These are phyloP conservation scores for Vaccinium myrtillus DNA, from an alignment of 148 eudicot genomes.

Conservation along the genomic window DNA sequence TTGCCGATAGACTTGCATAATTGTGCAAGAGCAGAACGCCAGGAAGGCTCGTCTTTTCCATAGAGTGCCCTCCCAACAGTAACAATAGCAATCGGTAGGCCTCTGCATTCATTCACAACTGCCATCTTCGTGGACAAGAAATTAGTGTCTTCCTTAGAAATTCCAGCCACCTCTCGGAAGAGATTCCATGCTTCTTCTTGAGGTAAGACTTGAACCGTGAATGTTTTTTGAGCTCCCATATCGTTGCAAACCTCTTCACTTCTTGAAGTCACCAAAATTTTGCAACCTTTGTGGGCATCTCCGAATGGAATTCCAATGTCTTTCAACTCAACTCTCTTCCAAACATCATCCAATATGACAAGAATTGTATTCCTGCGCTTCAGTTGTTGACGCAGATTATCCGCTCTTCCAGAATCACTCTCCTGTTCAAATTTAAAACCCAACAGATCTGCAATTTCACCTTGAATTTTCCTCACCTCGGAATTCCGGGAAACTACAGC, in stretches of 20 bases:
- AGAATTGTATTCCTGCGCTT: constrained; percentile 24
- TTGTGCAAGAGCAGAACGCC: constrained; percentile 15
- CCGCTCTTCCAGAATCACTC: constrained; percentile 25
- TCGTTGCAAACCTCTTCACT: constrained; percentile 30
- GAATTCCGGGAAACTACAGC: constrained; percentile 42
- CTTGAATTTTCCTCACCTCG: constrained; percentile 33
- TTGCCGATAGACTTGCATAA: background rate
- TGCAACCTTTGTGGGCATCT: constrained; percentile 27
- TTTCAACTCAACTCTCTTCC: constrained; percentile 38
- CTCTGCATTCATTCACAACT: constrained; percentile 16
- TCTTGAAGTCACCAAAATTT: constrained; percentile 33
- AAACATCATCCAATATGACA: constrained; percentile 44
- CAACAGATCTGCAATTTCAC: constrained; percentile 38
- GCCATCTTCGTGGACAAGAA: background rate
- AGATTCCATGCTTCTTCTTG: constrained; percentile 23
- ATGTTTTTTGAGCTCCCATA: constrained; percentile 25
- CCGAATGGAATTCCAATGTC: constrained; percentile 29
- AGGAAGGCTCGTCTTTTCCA: background rate
- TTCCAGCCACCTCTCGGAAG: constrained; percentile 34
- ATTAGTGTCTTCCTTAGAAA: background rate
- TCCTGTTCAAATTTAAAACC: constrained; percentile 30
- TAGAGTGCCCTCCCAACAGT: constrained; percentile 7
- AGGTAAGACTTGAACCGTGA: constrained; percentile 21
- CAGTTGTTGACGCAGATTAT: constrained; percentile 29
- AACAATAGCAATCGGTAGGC: constrained; percentile 16